Evolutionary conservation across 2,329 filamentous ascomycete species (phyloP), one percentile per base, ranked within the genome.

Genomic region (Cladosporium sp.): DNA sequence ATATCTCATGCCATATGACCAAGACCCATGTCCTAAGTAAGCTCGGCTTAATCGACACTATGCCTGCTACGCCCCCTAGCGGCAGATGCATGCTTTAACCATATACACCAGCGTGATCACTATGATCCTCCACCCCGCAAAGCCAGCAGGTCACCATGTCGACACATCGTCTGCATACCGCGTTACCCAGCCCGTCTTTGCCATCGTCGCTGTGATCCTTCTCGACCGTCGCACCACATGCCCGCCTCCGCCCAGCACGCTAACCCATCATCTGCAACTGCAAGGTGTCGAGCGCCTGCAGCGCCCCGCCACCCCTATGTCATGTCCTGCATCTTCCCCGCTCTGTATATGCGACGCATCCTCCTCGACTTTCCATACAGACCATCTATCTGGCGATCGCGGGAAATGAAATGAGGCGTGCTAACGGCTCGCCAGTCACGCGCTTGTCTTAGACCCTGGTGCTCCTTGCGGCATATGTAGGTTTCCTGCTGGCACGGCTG

Each of bases 271-370:
- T n/a, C 49, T 53, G 34, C 23, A 13, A 11, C 58, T 49, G 60
- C 60, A 63, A 63, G 49, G 60, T 63, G 60, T 53, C 48, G 48
- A 28, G 39, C n/a, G 25, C 48, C 59, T 62, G 59, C 59, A 62
- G 21, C 59, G 26, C 59, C 59, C 59, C 59, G 59, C 59, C 28
- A 23, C 32, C 48, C 59, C 13, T 46, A 63, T 46, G 60, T 56
- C 58, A 63, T 43, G 60, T 43, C 60, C 25, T 56, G 60, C 60
- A 46, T 43, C 18, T 56, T 34, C 60, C 60, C 60, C 60, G 60
- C 60, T 56, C 26, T 49, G 49, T 63, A 39, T 21, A 39, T 63
- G 60, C 49, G 23, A 28, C 34, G 32, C 49, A 54, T 16, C 30
- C n/a, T 46, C 48, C 30, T 63, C 49, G 49, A 23, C 18, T 34